A percentile compares a stretch with the other conserved stretches of the same genome.
These are phyloP conservation scores for Phylloporus sp. DNA, from an alignment of 768 basidiomycete species.

Conservation along the genomic window DNA sequence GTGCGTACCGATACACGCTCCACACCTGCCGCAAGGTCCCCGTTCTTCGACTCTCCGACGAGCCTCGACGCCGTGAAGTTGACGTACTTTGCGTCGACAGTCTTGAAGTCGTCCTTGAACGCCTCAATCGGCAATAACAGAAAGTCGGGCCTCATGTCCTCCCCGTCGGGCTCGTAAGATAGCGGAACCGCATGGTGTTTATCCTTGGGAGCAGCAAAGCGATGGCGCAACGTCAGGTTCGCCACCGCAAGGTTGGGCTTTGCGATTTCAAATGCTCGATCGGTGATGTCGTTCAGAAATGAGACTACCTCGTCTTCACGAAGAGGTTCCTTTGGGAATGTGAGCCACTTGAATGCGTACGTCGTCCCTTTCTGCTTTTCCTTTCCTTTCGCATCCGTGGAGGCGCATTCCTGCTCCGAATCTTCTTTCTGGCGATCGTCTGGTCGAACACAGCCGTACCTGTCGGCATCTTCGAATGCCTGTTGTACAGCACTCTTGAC, in stretches of 20 bases:
- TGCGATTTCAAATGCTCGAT: neutral
- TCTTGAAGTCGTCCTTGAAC: neutral
- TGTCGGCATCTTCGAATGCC: neutral
- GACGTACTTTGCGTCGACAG: neutral
- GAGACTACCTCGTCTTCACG: neutral
- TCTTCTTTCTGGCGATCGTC: too few relatives aligned
- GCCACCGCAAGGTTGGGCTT: neutral
- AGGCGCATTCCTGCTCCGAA: too few relatives aligned
- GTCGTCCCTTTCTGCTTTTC: neutral
- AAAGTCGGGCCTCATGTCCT: neutral
- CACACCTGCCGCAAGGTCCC: neutral
- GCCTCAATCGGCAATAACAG: slow-evolving; percentile 4
- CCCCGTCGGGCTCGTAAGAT: neutral
- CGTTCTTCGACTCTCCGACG: neutral
- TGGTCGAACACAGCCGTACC: neutral
- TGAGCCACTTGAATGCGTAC: slow-evolving; percentile 1
- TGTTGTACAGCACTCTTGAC: neutral
- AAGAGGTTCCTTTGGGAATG: neutral
- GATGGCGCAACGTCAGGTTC: neutral
- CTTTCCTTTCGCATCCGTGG: neutral
- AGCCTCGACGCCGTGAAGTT: neutral
- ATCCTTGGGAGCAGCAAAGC: neutral
- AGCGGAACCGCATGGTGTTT: neutral
- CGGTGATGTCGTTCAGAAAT: slow-evolving; percentile 6
- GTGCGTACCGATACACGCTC: neutral